Evolutionary conservation across 257 asterid species (phyloP).

Genomic region (Leptodermis oblonga): DNA sequence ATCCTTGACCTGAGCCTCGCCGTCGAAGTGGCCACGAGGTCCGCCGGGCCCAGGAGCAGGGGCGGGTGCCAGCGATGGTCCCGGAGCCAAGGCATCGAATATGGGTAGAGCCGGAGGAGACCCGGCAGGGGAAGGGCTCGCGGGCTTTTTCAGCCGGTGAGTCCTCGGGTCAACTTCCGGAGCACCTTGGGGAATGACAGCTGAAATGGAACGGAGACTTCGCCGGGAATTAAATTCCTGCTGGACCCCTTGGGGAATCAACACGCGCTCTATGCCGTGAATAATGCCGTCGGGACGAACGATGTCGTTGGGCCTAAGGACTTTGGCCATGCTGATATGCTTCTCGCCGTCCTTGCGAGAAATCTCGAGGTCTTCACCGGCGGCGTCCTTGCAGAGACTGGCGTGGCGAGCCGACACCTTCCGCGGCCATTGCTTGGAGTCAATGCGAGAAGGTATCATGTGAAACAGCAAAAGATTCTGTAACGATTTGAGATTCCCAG

Average conservation of each 20-base stretch:
- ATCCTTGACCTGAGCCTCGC: slow-evolving; percentile 87
- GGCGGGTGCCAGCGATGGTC: slow-evolving; percentile 90
- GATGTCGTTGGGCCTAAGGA: slow-evolving; percentile 52
- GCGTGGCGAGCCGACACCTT: slow-evolving; percentile 15
- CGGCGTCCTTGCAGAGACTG: slow-evolving; percentile 53
- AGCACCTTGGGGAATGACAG: slow-evolving; percentile 75
- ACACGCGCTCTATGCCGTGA: slow-evolving; percentile 78
- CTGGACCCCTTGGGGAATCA: slow-evolving; percentile 80
- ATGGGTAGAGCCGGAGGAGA: slow-evolving; percentile 65
- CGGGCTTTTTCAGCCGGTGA: slow-evolving; percentile 53
- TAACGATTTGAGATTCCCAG: slow-evolving; percentile 69
- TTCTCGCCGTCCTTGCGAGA: slow-evolving; percentile 34
- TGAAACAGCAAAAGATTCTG: slow-evolving; percentile 74
- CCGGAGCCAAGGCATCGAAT: slow-evolving; percentile 80
- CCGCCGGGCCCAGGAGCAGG: slow-evolving; percentile 98
- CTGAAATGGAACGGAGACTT: slow-evolving; percentile 62
- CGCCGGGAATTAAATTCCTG: slow-evolving; percentile 77
- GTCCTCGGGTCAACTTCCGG: slow-evolving; percentile 92
- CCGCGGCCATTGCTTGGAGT: slow-evolving; percentile 38
- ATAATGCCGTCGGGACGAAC: slow-evolving; percentile 89
- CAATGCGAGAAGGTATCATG: slow-evolving; percentile 77
- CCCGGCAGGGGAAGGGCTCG: slow-evolving; percentile 51
- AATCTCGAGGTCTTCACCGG: slow-evolving; percentile 36
- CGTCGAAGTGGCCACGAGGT: slow-evolving; percentile 87
- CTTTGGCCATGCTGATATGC: slow-evolving; percentile 36